A percentile compares a stretch with the other conserved stretches of the same genome.
Conservation (phyloP, 371 early-diverging fungal genomes). For the Rhizopus sp. region DNA sequence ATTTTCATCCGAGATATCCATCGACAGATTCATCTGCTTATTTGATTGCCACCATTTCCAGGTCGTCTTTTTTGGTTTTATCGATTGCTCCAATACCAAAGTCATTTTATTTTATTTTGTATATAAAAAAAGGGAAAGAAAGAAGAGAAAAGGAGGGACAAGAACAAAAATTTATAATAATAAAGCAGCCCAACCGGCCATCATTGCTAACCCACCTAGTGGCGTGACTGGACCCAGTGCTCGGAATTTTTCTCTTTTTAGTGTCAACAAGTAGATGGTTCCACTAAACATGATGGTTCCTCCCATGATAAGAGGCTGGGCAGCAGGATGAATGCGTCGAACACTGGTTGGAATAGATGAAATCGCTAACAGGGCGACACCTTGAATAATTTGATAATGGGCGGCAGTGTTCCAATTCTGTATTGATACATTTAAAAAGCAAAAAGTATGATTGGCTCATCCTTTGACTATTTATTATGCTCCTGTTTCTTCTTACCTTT, state of each 20-base stretch:
- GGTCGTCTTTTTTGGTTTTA: neutral
- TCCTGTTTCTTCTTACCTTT: constrained; percentile 26
- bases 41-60: constrained; percentile 19
- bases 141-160: neutral
- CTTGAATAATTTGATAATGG: constrained; percentile 71
- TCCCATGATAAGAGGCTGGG: constrained; percentile 53
- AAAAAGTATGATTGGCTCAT: neutral
- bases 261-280: constrained; percentile 59
- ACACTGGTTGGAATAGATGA: constrained; percentile 47
- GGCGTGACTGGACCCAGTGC: constrained; percentile 76
- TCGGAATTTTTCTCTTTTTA: constrained; percentile 45
- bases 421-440: constrained; percentile 6
- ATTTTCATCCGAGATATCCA: neutral
- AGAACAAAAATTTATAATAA: neutral
- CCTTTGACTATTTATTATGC: neutral
- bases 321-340: constrained; percentile 43
- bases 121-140: neutral
- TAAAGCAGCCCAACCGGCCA: constrained; percentile 68
- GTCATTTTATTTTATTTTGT: neutral
- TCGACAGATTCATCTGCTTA: neutral
- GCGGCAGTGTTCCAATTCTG: constrained; percentile 67
- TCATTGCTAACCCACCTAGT: constrained; percentile 71
- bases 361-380: constrained; percentile 63
- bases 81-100: neutral
- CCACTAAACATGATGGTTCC: constrained; percentile 74